Evolutionary conservation across 2,329 filamentous ascomycete genomes (phyloP), one percentile per base, ranked within the genome.

Genomic region (Colletotrichum theobromicola): DNA sequence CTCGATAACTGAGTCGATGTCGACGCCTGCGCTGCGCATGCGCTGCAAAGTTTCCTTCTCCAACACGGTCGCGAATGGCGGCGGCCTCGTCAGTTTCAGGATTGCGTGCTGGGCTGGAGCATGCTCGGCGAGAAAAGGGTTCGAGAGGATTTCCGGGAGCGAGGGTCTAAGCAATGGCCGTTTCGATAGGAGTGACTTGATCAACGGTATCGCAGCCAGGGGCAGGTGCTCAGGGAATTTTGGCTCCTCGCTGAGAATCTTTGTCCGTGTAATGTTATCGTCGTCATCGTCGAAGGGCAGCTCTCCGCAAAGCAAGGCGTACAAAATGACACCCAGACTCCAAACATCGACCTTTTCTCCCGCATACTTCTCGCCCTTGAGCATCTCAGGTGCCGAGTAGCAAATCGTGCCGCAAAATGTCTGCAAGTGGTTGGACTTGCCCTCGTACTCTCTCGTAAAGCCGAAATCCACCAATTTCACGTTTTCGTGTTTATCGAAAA

Each of bases 391-490:
- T 4, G 97, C 97, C 69, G 95, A 98, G 84, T 99, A 99, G 86
- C 96, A 98, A 76, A 99, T 93, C 0, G 97, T 99, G 7, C 97
- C 97, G 83, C 97, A 99, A 84, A 98, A 99, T 2, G 97, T 99
- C 84, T 98, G 96, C 70, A 99, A 86, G 81, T 98, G 96, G 83
- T 96, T 98, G 34, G 95, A 91, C 79, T 97, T 95, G 75, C 96
- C 96, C 84, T 98, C 95, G 83, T 99, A 99, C 85, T 99, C 97
- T 77, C 97, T 90, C 13, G 97, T 99, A 82, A 99, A 99, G 21
- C 97, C 97, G 86, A 99, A 99, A 83, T 99, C 97, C 78, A 97
- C 96, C 75, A 99, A 87, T 85, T 99, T 99, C 78, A 99, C 97
- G 81, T 98, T 98, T 82, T 97, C 96, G 81, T 98, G 90, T 83